These are phyloP conservation scores for Hortaea werneckii DNA, from an alignment of 2,329 filamentous ascomycete genomes.

Conservation along the genomic window DNA sequence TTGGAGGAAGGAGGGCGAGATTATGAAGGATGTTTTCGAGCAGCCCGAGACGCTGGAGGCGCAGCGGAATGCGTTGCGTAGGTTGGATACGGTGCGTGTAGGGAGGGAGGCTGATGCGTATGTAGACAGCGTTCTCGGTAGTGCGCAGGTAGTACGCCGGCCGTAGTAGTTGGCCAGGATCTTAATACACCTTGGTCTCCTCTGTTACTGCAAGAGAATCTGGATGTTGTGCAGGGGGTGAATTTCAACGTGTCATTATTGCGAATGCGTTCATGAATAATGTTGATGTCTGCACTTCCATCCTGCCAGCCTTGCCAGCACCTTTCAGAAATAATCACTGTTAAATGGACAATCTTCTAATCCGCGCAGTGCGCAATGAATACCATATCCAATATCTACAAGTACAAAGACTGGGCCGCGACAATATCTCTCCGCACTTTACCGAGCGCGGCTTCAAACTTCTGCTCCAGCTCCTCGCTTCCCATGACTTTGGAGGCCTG, in stretches of 20 bases:
- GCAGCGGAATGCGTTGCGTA: constrained; percentile 55
- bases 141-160: not conserved
- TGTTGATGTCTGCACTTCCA: no score
- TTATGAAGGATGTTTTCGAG: constrained; percentile 68
- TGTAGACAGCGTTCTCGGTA: constrained; percentile 22
- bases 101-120: constrained; percentile 55
- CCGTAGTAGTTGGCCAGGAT: no score
- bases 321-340: no score
- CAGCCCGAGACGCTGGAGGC: constrained; percentile 64
- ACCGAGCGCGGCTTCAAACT: constrained; percentile 76
- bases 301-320: no score
- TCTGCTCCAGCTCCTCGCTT: constrained; percentile 81
- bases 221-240: no score
- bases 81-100: constrained; percentile 53
- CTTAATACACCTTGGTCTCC: no score
- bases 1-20: constrained; percentile 66
- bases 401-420: constrained; percentile 83
- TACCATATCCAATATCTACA: constrained; percentile 39
- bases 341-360: no score
- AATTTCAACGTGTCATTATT: no score
- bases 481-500: constrained; percentile 98
- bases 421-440: constrained; percentile 92
- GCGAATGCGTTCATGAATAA: no score
- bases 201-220: no score
- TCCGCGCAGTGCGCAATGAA: no score